phyloP scores from a whole-genome alignment of 108 stramenopile genomes.

The Cyclotella sp. region DNA sequence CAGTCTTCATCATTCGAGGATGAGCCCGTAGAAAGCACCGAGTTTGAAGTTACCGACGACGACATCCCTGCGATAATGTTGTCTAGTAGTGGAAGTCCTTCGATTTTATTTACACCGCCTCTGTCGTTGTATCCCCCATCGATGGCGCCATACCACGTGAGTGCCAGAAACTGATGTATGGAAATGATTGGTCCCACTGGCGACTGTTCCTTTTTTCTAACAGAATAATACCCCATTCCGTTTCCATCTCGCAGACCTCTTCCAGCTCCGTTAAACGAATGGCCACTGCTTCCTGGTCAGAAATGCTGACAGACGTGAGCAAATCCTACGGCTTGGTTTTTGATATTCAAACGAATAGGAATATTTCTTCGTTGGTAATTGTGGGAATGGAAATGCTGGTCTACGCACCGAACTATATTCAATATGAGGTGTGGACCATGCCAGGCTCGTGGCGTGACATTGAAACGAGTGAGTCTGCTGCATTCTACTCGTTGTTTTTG shows the following conservation, averaged over 20 bases:
- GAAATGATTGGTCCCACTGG: background rate
- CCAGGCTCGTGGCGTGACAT: background rate
- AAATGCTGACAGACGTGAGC: background rate
- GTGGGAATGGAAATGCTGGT: background rate
- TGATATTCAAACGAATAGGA: background rate
- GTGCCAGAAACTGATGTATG: background rate
- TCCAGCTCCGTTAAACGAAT: background rate
- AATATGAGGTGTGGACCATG: background rate
- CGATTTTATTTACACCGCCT: background rate
- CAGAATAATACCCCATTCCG: background rate
- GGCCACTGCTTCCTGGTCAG: background rate
- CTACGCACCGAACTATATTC: background rate
- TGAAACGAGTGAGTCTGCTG: background rate
- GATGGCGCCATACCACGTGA: background rate
- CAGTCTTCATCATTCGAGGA: background rate
- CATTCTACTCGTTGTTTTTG: background rate
- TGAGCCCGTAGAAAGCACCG: background rate
- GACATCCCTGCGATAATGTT: background rate
- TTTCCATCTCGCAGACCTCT: background rate
- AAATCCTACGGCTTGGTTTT: slow-evolving; percentile 3
- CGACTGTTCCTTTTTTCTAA: background rate
- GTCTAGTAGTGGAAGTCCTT: background rate
- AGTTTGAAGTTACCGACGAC: background rate
- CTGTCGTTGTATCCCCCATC: background rate
- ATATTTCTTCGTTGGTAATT: background rate